Conservation (phyloP, 257 asterid species). For the Solanum piurae region DNA sequence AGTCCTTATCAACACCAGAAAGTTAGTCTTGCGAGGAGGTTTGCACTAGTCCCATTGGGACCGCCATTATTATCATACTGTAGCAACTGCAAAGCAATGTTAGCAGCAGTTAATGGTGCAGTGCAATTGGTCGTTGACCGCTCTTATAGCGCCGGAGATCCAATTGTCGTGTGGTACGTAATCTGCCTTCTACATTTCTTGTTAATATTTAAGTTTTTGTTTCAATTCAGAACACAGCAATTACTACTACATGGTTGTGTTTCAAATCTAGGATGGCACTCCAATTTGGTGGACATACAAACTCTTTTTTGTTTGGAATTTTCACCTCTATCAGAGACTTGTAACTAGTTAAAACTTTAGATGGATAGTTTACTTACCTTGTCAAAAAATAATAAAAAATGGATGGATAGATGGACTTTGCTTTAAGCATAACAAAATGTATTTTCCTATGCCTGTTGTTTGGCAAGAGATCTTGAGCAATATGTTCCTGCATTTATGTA, state of each 20-base stretch:
- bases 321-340: neutral
- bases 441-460: neutral
- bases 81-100: constrained; percentile 97
- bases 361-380: neutral
- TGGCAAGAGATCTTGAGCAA: neutral
- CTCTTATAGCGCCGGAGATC: constrained; percentile 68
- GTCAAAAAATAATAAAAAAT: neutral
- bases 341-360: neutral
- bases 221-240: neutral
- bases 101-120: constrained; percentile 70
- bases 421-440: neutral
- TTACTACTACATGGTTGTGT: neutral
- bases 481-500: constrained; percentile 17
- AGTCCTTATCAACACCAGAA: constrained; percentile 32
- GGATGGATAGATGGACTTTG: neutral
- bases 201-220: neutral
- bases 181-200: constrained; percentile 5
- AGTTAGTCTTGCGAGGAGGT: constrained; percentile 95
- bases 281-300: neutral
- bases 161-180: constrained; percentile 80
- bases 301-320: neutral
- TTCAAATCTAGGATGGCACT: neutral
- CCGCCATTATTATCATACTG: constrained; percentile 78
- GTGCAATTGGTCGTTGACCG: constrained; percentile 92
- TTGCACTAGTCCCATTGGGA: constrained; percentile 93